Evolutionary conservation across 345 rosid genomes (phyloP), one percentile per base, ranked within the genome.

Genomic region (Citropsis articulata): DNA sequence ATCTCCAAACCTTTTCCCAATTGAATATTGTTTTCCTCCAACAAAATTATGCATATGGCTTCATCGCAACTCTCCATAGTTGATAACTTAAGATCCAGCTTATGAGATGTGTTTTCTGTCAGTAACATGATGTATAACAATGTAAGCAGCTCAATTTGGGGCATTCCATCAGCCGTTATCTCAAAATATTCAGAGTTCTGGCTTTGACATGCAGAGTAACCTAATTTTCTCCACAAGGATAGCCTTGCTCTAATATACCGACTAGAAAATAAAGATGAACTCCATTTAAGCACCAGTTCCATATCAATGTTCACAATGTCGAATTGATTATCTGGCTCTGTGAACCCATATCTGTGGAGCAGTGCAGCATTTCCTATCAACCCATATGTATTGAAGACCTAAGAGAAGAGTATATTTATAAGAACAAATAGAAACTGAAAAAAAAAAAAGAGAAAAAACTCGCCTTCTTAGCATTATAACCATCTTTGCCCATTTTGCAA

Each of bases 351-450:
- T 73, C 98, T 91, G 75, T 95, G 97, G 63, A 95, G 93, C 88
- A 95, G 85, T 63, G 95, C 97, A 75, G 98, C 98, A 79, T 93
- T 95, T 57, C 98, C 98, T 75, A 83, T 21, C 63, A 77, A 79
- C 18, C 98, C 98, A 48, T 95, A 95, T 27, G 98, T 93, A 79
- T 95, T 95, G 80, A 87, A 95, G 57, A 93, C 91, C 98, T 94
- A 79, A 65, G 14, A 38, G 25, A 38, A 16, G 28, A 21, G 18
- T 19, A 7, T 35, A 77, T 21, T 33, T 18, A 40, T 35, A 18
- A 61, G 25, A 71, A 36, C 7, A 60, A 27, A 65, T 7, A 9
- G 36, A 1, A 63, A 25, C 24, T 45, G 14, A 45, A 22, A 18
- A 57, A 2, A 27, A 57, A 8, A 55, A 67, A 13, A 3, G 5